phyloP scores from a whole-genome alignment of 441 rosid genomes.

The Iberis amara region DNA sequence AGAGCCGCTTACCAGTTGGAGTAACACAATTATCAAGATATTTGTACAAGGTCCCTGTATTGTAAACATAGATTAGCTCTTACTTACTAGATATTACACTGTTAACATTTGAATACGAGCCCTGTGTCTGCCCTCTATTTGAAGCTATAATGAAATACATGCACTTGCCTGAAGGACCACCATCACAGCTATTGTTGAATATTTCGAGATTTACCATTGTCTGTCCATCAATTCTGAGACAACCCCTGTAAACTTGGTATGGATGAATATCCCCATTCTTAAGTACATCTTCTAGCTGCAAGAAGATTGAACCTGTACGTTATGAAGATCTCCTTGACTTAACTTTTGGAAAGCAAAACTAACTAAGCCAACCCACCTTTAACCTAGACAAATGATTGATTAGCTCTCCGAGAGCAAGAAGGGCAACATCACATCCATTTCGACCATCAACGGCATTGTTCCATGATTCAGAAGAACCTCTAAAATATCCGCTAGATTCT shows the following conservation, averaged over 20 bases:
- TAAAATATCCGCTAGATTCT: constrained; percentile 64
- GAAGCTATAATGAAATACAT: constrained; percentile 16
- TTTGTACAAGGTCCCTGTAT: constrained; percentile 78
- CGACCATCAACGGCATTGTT: constrained; percentile 45
- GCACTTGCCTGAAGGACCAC: constrained; percentile 71
- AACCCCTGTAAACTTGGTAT: constrained; percentile 72
- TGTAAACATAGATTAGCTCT: constrained; percentile 22
- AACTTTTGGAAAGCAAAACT: constrained; percentile 3
- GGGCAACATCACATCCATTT: constrained; percentile 44
- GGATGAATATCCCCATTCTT: constrained; percentile 68
- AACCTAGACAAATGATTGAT: constrained; percentile 73
- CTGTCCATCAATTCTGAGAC: constrained; percentile 94
- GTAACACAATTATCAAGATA: constrained; percentile 82
- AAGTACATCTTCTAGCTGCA: constrained; percentile 77
- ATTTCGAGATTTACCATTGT: constrained; percentile 90
- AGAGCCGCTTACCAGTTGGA: constrained; percentile 75
- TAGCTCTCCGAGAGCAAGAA: constrained; percentile 81
- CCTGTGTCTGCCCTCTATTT: constrained; percentile 6
- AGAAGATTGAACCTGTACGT: constrained; percentile 21
- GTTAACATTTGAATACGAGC: neutral
- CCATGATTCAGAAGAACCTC: constrained; percentile 53
- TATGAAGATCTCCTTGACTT: constrained; percentile 21
- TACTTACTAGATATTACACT: neutral
- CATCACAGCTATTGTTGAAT: constrained; percentile 70
- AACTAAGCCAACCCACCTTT: constrained; percentile 52